A percentile compares a stretch with the other conserved stretches of the same genome.
Conservation (phyloP, 2,329 filamentous ascomycete genomes). For the Fusarium heterosporum region DNA sequence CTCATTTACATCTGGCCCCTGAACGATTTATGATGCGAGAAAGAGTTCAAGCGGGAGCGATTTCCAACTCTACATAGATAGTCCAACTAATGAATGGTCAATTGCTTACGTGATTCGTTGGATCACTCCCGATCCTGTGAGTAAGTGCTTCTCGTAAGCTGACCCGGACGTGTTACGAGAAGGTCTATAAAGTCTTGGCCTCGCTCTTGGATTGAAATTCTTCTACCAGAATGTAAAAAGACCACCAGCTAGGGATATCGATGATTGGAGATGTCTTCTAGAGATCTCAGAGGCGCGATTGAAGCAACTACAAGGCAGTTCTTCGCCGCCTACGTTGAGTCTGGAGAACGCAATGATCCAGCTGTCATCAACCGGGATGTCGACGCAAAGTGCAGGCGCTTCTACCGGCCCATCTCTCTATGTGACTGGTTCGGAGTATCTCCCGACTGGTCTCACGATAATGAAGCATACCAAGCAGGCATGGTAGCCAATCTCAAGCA, state of each 20-base stretch:
- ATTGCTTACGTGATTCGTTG: not conserved
- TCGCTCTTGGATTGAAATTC: no score
- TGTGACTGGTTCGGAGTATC: not conserved
- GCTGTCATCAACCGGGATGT: not conserved
- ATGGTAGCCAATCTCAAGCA: not conserved
- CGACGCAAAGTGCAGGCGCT: not conserved
- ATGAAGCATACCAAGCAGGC: not conserved
- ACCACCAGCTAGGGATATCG: no score
- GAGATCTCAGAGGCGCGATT: not conserved
- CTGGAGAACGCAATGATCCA: not conserved
- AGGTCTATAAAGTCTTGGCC: not conserved
- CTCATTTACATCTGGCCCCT: not conserved
- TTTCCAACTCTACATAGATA: not conserved
- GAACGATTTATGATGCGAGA: not conserved
- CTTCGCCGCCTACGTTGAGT: not conserved
- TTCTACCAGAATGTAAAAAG: not conserved
- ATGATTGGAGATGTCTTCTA: not conserved
- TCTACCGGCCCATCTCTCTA: not conserved
- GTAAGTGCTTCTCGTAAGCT: not conserved
- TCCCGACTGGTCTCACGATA: not conserved
- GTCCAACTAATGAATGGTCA: fast-evolving
- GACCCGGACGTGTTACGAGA: not conserved
- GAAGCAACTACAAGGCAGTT: not conserved
- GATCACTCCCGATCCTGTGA: not conserved
- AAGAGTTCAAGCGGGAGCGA: not conserved